Evolutionary conservation across 208 protist species (phyloP).

Genomic region (Tritrichomonas musculus): DNA sequence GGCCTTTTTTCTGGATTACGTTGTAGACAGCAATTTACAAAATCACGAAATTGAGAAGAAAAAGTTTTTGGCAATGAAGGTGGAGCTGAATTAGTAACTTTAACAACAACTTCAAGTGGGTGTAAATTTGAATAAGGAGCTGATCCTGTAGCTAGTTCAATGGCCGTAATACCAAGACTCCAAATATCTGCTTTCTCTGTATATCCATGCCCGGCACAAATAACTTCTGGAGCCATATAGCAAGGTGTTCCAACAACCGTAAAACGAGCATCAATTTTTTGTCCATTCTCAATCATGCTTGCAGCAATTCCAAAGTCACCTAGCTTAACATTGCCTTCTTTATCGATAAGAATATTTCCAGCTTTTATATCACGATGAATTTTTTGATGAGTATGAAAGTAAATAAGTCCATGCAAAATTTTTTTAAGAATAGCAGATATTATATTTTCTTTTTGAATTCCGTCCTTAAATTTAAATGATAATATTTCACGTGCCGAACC

Average conservation of each 20-base stretch:
- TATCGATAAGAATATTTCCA: slow-evolving; percentile 48
- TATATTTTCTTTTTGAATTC: not conserved
- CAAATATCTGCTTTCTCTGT: slow-evolving; percentile 7
- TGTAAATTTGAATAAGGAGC: not conserved
- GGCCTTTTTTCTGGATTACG: not conserved
- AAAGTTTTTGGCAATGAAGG: slow-evolving; percentile 6
- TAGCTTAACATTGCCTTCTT: slow-evolving; percentile 45
- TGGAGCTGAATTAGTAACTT: not conserved
- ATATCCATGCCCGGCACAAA: not conserved
- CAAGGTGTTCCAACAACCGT: slow-evolving; percentile 56
- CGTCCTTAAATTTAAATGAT: not conserved
- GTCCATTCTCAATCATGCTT: slow-evolving; percentile 7
- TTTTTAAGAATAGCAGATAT: slow-evolving; percentile 46
- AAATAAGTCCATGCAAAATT: slow-evolving; percentile 36
- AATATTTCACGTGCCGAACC: not conserved
- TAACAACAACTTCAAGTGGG: not conserved
- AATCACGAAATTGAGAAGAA: not conserved
- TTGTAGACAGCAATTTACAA: not conserved
- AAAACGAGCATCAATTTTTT: slow-evolving; percentile 31
- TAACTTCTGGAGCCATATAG: slow-evolving; percentile 58
- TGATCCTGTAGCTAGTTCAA: not conserved
- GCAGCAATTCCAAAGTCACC: slow-evolving; percentile 52
- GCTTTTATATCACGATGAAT: slow-evolving; percentile 49
- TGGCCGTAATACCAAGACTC: not conserved
- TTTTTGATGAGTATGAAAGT: slow-evolving; percentile 41